phyloP scores from a whole-genome alignment of 257 asterid genomes.

The Penstemon eatonii region DNA sequence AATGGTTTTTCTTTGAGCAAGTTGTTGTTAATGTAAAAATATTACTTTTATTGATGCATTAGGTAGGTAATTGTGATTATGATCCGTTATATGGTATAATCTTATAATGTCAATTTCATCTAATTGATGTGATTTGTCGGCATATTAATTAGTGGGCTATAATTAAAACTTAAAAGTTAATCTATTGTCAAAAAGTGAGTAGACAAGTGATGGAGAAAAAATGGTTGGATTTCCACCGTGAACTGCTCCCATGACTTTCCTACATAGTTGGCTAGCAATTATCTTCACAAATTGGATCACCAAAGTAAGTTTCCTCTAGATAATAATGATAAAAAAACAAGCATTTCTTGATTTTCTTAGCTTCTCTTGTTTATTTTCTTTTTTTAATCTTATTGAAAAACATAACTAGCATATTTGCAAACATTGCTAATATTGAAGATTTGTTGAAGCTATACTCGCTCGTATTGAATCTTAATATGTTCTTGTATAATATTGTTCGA shows the following conservation, averaged over 20 bases:
- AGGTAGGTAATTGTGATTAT: conserved; percentile 34
- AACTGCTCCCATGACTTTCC: conserved; percentile 14
- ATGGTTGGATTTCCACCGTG: conserved; percentile 24
- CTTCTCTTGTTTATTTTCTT: not conserved
- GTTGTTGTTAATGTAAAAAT: not conserved
- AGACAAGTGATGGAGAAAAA: conserved; percentile 16
- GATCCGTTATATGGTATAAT: conserved; percentile 25
- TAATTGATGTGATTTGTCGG: conserved; percentile 52
- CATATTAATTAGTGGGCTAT: conserved; percentile 49
- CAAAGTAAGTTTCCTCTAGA: not conserved
- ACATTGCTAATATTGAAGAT: not conserved
- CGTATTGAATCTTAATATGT: too few species aligned
- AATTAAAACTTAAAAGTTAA: conserved; percentile 45
- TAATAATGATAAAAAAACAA: not conserved
- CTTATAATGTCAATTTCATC: conserved; percentile 22
- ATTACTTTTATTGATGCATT: conserved; percentile 31
- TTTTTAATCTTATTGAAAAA: too few species aligned
- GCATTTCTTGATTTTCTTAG: not conserved
- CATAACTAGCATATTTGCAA: too few species aligned
- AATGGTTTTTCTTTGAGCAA: too few species aligned
- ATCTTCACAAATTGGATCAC: not conserved
- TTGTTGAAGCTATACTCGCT: not conserved
- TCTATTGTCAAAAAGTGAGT: conserved; percentile 39
- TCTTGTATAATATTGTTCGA: too few species aligned
- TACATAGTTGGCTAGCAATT: not conserved